Conservation (phyloP, 2,329 filamentous ascomycete genomes). For the Alternaria brassicicola region DNA sequence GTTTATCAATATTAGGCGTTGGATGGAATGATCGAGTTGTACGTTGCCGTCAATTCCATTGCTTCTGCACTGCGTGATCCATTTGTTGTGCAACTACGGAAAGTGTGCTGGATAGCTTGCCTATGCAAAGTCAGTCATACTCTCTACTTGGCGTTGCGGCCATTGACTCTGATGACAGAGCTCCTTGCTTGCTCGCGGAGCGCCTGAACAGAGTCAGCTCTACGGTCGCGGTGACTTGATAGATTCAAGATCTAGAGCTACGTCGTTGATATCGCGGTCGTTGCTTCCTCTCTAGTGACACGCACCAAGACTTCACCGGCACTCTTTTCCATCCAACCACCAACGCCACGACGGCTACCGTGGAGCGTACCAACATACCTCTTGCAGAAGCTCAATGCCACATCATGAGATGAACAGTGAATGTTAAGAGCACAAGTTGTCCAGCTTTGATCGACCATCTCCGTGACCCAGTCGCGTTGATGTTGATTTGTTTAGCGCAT, state of each 20-base stretch:
- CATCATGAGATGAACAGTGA: background rate
- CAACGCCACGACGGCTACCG: background rate
- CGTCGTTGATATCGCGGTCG: background rate
- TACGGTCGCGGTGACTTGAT: background rate
- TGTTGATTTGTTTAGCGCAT: background rate
- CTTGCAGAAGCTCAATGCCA: background rate
- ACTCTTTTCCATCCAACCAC: background rate
- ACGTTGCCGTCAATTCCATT: background rate
- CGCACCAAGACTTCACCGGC: background rate
- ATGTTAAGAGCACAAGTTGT: background rate
- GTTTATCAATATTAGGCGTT: constrained; percentile 7
- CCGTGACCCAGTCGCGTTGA: background rate
- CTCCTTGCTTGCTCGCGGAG: background rate
- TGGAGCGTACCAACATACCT: background rate
- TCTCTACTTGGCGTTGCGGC: background rate
- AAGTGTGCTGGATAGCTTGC: background rate
- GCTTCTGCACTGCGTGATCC: background rate
- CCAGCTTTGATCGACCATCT: background rate
- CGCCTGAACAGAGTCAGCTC: background rate
- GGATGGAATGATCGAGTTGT: background rate
- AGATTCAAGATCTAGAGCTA: background rate
- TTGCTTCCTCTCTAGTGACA: background rate
- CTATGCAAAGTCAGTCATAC: background rate
- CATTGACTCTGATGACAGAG: background rate
- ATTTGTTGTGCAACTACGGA: background rate